Evolutionary conservation across 2,329 filamentous ascomycete genomes (phyloP), one percentile per base, ranked within the genome.

Genomic region (Nigrograna mackinnonii): DNA sequence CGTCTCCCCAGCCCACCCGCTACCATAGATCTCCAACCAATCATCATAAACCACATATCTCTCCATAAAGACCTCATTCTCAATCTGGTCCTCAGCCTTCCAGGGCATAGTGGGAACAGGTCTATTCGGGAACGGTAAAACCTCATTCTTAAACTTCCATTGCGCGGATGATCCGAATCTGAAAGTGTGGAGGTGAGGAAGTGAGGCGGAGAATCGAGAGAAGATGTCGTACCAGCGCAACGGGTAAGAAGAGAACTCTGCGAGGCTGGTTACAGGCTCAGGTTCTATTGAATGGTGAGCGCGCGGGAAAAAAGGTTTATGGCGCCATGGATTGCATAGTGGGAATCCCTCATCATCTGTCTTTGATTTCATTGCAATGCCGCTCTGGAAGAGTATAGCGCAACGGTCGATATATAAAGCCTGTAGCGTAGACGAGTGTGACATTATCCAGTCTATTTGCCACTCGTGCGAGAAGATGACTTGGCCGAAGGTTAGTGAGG

Each of bases 341-440:
- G 38, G 34, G 30, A 37, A 49, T 5, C 46, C 46, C 18, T 43
- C 36, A 6, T 40, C 34, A 33, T 43, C 43, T n/a, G 43, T 14
- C 46, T 43, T 42, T 4, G 14, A 14, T 4, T 21, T 20, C 5
- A 18, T 37, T 4, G n/a, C 4, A 20, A 40, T 28, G 2, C 39
- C 43, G 16, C 32, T 39, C 14, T 40, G 39, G 16, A 40, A 43
- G 5, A 46, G n/a, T 12, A 46, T 43, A 13, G 43, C 38, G 19
- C 46, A 49, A 13, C 43, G 43, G 28, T 49, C 46, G n/a, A 49
- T 20, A 24, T 49, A 43, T 2, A 46, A 33, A 21, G 38, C 37
- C 11, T 36, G 34, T 11, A 49, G 26, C 4, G 43, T 49, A 2
- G 16, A 14, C 18, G n/a, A 5, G 22, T 49, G 46, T 19, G 37